phyloP scores from a whole-genome alignment of 768 basidiomycete species.

The Auricularia cornea region DNA sequence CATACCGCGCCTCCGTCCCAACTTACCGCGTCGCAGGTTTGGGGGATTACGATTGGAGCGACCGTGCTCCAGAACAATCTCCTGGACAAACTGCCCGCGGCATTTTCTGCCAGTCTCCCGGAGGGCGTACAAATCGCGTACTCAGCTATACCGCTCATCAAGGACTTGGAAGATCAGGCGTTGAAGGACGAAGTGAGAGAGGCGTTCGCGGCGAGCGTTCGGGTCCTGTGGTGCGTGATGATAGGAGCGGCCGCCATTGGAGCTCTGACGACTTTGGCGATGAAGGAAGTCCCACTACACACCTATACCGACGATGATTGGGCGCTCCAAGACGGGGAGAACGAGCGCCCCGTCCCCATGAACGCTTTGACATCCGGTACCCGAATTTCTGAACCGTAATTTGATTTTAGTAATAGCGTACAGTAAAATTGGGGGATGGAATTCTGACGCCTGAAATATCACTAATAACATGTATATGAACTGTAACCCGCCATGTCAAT shows the following conservation, averaged over 20 bases:
- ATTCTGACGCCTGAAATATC: too few species aligned
- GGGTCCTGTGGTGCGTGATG: constrained; percentile 36
- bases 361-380: too few species aligned
- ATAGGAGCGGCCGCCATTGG: constrained; percentile 33
- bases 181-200: constrained; percentile 26
- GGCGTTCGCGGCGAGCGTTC: constrained; percentile 35
- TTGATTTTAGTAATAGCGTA: too few species aligned
- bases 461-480: too few species aligned
- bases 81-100: constrained; percentile 29
- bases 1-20: too few species aligned
- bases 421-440: too few species aligned
- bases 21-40: too few species aligned
- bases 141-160: constrained; percentile 36
- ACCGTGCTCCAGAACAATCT: constrained; percentile 47
- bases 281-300: constrained; percentile 28
- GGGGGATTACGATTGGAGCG: constrained; percentile 44
- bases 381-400: too few species aligned
- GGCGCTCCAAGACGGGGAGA: too few species aligned
- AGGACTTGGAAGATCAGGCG: constrained; percentile 26
- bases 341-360: too few species aligned
- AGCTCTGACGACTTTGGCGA: constrained; percentile 23
- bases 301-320: constrained; percentile 24
- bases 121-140: constrained; percentile 35
- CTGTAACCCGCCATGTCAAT: too few species aligned
- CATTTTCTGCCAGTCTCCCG: constrained; percentile 27